phyloP scores from a whole-genome alignment of 352 stramenopile genomes.

The Thalassiosira pacifica region DNA sequence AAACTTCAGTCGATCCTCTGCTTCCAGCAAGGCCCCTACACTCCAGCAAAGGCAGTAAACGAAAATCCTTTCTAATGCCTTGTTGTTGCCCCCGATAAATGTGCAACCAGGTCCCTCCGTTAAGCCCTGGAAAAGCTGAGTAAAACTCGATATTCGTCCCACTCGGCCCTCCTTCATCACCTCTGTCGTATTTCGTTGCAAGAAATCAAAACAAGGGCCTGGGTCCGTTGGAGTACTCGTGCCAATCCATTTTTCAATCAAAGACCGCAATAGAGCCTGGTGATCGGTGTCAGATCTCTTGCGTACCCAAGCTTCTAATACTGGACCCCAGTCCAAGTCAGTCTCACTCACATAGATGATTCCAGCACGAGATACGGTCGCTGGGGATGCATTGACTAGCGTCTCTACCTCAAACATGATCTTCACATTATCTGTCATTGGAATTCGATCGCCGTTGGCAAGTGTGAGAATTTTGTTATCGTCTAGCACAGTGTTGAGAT shows the following conservation, averaged over 20 bases:
- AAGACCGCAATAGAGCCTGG: conserved; percentile 90
- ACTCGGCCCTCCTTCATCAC: conserved; percentile 94
- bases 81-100: conserved; percentile 51
- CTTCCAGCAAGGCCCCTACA: conserved; percentile 94
- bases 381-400: conserved; percentile 95
- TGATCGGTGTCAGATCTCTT: conserved; percentile 90
- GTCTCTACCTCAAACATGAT: conserved; percentile 98
- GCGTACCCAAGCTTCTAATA: conserved; percentile 96
- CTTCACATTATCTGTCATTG: conserved; percentile 97
- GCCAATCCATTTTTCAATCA: conserved; percentile 97
- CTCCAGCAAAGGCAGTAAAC: conserved; percentile 97
- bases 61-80: conserved; percentile 93
- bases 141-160: conserved; percentile 91
- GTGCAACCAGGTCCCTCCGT: conserved; percentile 67
- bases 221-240: conserved; percentile 93
- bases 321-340: conserved; percentile 96
- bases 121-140: conserved; percentile 89
- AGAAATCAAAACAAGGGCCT: conserved; percentile 95
- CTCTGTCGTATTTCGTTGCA: conserved; percentile 93
- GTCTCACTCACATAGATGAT: conserved; percentile 99
- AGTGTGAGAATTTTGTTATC: conserved; percentile 98
- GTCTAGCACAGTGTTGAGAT: conserved; percentile 98
- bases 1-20: conserved; percentile 95
- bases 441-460: conserved; percentile 97
- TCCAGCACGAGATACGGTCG: conserved; percentile 95